Percentiles rank a stretch among this genome's conserved stretches.
Evolutionary conservation across 2,329 filamentous ascomycete genomes (phyloP).

Genomic region (Fusarium vanettenii): DNA sequence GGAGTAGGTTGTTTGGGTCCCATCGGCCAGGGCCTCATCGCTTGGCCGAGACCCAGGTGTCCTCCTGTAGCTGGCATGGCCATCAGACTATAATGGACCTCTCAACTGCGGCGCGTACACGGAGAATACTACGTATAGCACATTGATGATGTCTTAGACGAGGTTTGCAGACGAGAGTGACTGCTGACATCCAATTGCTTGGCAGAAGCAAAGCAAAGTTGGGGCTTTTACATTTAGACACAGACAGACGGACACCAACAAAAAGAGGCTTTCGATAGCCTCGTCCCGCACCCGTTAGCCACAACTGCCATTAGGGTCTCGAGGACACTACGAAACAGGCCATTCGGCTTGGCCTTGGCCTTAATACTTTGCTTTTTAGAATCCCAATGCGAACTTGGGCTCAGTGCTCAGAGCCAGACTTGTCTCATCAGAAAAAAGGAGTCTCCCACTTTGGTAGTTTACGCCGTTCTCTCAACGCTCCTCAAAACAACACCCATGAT

Average conservation of each 20-base stretch:
- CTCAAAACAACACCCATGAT: constrained; percentile 23
- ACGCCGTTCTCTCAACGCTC: constrained; percentile 2
- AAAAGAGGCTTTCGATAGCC: constrained; percentile 5
- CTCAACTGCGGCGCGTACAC: constrained; percentile 12
- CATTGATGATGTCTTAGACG: neutral
- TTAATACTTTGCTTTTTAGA: constrained; percentile 5
- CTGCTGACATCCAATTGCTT: constrained; percentile 2
- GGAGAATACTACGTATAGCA: neutral
- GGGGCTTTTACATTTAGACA: neutral
- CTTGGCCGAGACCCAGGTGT: constrained; percentile 11
- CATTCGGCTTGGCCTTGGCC: constrained; percentile 9
- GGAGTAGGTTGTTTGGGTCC: neutral
- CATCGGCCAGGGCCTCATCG: neutral
- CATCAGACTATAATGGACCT: constrained; percentile 12
- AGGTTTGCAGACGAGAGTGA: constrained; percentile 4
- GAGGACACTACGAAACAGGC: constrained; percentile 1
- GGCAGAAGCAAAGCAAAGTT: constrained; percentile 32
- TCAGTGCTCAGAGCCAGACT: constrained; percentile 1
- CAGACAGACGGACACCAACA: neutral
- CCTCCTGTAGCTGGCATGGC: neutral
- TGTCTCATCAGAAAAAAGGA: neutral
- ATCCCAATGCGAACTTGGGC: constrained; percentile 9
- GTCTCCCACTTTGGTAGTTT: constrained; percentile 21
- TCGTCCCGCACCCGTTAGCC: constrained; percentile 19
- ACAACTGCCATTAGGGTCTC: constrained; percentile 26